These are phyloP conservation scores for Collybia mongolica DNA, from an alignment of 768 basidiomycete species.

Conservation along the genomic window DNA sequence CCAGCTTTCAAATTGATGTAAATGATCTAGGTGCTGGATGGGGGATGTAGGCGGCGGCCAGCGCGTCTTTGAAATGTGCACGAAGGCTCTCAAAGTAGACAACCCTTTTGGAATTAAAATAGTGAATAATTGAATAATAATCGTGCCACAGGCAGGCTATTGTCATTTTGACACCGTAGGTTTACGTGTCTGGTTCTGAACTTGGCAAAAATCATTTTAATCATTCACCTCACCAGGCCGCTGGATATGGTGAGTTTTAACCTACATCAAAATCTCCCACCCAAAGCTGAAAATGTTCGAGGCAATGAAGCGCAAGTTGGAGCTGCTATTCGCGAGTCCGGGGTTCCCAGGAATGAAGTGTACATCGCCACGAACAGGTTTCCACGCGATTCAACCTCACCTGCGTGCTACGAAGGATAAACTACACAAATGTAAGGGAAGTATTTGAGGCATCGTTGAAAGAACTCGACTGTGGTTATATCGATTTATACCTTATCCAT, in stretches of 20 bases:
- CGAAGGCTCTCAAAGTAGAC: slow-evolving; percentile 31
- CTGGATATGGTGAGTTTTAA: slow-evolving; percentile 20
- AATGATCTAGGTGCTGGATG: slow-evolving; percentile 34
- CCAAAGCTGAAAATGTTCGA: slow-evolving; percentile 7
- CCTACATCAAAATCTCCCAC: not conserved
- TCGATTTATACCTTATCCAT: not conserved
- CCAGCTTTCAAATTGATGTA: not conserved
- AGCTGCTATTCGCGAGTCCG: slow-evolving; percentile 41
- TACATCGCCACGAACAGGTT: slow-evolving; percentile 47
- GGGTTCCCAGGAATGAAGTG: slow-evolving; percentile 40
- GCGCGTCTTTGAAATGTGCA: slow-evolving; percentile 37
- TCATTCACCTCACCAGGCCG: slow-evolving; percentile 16
- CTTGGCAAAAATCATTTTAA: not conserved
- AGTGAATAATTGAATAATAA: not conserved
- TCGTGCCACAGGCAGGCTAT: slow-evolving; percentile 37
- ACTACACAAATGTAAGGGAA: too few species aligned
- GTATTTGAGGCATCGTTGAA: too few species aligned
- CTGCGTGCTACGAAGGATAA: not conserved
- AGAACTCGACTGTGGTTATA: too few species aligned
- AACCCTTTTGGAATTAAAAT: not conserved
- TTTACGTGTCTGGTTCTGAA: not conserved
- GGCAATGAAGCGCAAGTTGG: slow-evolving; percentile 49
- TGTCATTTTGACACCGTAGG: slow-evolving; percentile 43
- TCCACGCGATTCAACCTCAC: not conserved
- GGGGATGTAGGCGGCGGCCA: slow-evolving; percentile 32